These are phyloP conservation scores for Dioszegia hungarica DNA, from an alignment of 768 basidiomycete species.

Conservation along the genomic window DNA sequence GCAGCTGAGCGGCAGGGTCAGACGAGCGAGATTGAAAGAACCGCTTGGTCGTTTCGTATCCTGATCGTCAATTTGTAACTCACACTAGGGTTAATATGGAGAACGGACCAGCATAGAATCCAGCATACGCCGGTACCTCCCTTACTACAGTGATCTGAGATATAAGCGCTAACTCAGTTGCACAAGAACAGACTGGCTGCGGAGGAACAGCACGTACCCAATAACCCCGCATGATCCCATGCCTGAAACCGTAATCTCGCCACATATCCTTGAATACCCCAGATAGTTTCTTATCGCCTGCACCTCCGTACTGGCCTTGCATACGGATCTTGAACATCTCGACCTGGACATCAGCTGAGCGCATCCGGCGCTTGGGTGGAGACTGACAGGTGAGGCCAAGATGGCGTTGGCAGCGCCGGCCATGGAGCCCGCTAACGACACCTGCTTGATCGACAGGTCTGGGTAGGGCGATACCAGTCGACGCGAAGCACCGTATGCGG, in stretches of 20 bases:
- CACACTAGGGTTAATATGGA: no score
- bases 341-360: conserved; percentile 3
- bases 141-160: conserved; percentile 75
- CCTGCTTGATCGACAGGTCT: conserved; percentile 71
- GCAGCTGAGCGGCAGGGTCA: conserved; percentile 5
- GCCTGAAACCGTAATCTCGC: conserved; percentile 73
- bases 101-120: conserved; percentile 55
- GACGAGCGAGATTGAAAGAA: conserved; percentile 52
- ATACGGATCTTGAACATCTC: conserved; percentile 99
- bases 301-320: conserved; percentile 85
- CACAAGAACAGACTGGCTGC: no score
- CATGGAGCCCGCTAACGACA: conserved; percentile 79
- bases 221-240: conserved; percentile 93
- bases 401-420: conserved; percentile 88
- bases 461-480: conserved; percentile 84
- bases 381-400: conserved; percentile 75
- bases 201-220: conserved; percentile 60
- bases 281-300: conserved; percentile 70
- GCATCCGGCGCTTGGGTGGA: background rate
- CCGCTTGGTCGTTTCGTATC: conserved; percentile 85
- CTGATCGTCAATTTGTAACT: conserved; percentile 48
- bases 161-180: background rate
- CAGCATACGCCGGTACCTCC: conserved; percentile 95
- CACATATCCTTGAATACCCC: conserved; percentile 76
- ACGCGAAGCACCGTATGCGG: conserved; percentile 75